Conservation (phyloP, 2,329 filamentous ascomycete species). For the Trichophyton schoenleinii region DNA sequence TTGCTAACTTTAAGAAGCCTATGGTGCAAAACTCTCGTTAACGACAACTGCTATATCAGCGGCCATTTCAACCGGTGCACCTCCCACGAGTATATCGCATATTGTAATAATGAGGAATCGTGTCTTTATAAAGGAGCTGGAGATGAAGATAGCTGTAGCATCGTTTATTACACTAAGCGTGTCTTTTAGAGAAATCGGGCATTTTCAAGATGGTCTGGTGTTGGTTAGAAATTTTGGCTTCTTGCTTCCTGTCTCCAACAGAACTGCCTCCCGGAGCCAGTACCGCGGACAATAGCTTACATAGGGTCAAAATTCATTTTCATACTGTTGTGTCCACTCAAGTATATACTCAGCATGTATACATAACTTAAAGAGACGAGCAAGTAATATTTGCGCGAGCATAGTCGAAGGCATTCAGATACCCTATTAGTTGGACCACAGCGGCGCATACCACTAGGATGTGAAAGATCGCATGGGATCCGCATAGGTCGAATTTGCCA, state of each 20-base stretch:
- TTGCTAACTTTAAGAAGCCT: background rate
- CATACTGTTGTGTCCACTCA: no score
- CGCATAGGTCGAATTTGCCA: conserved; percentile 15
- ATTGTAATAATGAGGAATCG: background rate
- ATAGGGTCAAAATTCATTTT: no score
- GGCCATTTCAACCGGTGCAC: background rate
- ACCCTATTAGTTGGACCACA: conserved; percentile 14
- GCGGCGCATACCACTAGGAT: conserved; percentile 17
- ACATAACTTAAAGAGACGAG: conserved; percentile 2
- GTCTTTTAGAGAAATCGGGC: no score
- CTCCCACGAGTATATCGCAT: background rate
- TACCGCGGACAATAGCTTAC: no score
- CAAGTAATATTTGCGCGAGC: background rate
- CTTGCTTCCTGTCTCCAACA: no score
- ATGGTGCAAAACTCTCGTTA: background rate
- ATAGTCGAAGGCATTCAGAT: conserved; percentile 14
- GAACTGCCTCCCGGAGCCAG: no score
- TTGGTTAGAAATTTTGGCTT: no score
- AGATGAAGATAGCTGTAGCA: no score
- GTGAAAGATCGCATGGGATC: conserved; percentile 18
- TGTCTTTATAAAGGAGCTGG: background rate
- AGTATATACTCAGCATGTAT: no score
- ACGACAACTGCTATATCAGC: background rate
- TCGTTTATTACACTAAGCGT: no score
- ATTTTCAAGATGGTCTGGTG: no score